phyloP scores from a whole-genome alignment of 2,329 filamentous ascomycete genomes.

The Sporothrix luriei region DNA sequence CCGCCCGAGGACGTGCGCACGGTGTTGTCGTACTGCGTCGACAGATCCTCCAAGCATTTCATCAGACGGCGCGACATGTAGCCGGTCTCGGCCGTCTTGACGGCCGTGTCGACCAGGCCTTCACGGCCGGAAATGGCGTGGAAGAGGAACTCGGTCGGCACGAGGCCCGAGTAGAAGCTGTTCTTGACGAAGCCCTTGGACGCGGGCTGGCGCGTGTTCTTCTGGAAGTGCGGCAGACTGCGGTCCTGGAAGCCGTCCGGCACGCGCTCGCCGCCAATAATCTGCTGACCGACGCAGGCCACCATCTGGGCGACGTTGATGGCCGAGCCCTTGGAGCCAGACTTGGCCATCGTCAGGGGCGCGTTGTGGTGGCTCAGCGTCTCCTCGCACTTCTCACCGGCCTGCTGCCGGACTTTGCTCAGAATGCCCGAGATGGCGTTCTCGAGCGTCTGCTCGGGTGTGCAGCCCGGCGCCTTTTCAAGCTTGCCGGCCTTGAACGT shows the following conservation, averaged over 20 bases:
- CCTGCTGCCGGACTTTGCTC: conserved; percentile 86
- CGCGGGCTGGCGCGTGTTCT: conserved; percentile 86
- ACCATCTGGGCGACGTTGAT: conserved; percentile 99
- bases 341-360: conserved; percentile 94
- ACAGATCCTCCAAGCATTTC: conserved; percentile 96
- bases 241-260: conserved; percentile 95
- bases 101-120: conserved; percentile 96
- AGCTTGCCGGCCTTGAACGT: conserved; percentile 79
- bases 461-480: conserved; percentile 83
- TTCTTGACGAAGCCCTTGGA: conserved; percentile 97
- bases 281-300: conserved; percentile 94
- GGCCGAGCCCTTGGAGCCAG: conserved; percentile 92
- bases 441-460: conserved; percentile 89
- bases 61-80: conserved; percentile 98
- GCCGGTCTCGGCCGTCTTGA: conserved; percentile 97
- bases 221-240: conserved; percentile 91
- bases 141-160: conserved; percentile 92
- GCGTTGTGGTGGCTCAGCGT: conserved; percentile 90
- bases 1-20: conserved; percentile 86
- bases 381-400: conserved; percentile 86
- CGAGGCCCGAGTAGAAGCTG: conserved; percentile 92
- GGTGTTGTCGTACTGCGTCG: conserved; percentile 90
- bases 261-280: conserved; percentile 91
- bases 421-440: conserved; percentile 88
- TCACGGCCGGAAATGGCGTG: conserved; percentile 98